Conservation (phyloP, 257 asterid genomes). For the Solanum gracilifrons region DNA sequence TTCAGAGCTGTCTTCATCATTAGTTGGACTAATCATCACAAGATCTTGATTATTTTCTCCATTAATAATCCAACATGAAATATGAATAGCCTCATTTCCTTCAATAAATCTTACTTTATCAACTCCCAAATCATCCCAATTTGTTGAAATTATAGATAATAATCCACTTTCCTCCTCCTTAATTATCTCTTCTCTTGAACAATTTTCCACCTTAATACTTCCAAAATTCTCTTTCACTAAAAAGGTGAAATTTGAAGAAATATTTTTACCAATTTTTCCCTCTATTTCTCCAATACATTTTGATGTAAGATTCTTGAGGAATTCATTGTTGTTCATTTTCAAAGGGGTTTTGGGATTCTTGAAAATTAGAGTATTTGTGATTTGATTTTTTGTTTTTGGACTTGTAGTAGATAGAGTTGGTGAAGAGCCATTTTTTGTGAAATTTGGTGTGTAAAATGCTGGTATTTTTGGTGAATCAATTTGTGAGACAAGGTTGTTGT, state of each 20-base stretch:
- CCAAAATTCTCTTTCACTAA: conserved; percentile 9
- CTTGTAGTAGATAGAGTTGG: conserved; percentile 11
- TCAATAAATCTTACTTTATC: conserved; percentile 23
- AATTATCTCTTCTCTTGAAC: conserved; percentile 9
- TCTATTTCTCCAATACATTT: conserved; percentile 38
- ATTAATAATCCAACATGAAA: conserved; percentile 44
- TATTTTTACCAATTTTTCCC: neutral
- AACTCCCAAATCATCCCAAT: conserved; percentile 35
- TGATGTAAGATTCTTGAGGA: conserved; percentile 22
- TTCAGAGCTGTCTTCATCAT: conserved; percentile 2
- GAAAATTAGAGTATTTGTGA: conserved; percentile 27
- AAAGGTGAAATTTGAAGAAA: conserved; percentile 17
- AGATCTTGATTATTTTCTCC: conserved; percentile 37
- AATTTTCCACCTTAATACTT: conserved; percentile 20
- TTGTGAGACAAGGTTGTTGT: conserved; percentile 19
- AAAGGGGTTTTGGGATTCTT: neutral
- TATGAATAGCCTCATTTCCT: conserved; percentile 28
- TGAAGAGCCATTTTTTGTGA: conserved; percentile 10
- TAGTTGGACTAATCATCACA: conserved; percentile 27
- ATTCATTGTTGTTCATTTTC: conserved; percentile 1
- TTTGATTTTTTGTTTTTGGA: conserved; percentile 5
- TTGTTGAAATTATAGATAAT: neutral
- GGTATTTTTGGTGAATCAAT: conserved; percentile 23
- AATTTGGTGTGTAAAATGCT: conserved; percentile 31
- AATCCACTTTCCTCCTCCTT: neutral